Conservation (phyloP, 2,329 filamentous ascomycete species). For the Aspergillus sp. region DNA sequence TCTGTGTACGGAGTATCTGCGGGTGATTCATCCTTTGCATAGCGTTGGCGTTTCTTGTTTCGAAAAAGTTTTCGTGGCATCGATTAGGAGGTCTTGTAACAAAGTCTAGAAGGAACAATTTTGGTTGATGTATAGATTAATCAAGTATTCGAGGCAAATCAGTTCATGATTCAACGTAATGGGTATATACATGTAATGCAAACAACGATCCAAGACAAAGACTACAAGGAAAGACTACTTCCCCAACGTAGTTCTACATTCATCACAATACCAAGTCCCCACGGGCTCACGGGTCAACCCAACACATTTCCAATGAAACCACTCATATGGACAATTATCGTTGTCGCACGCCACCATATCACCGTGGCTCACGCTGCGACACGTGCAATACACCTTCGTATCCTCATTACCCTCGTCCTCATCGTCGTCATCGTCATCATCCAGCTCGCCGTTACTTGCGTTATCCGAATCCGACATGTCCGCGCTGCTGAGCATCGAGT, state of each 20-base stretch:
- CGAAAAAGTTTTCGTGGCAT: conserved; percentile 7
- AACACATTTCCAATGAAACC: conserved; percentile 60
- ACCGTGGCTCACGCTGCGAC: conserved; percentile 56
- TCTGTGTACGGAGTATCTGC: no score
- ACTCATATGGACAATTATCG: conserved; percentile 55
- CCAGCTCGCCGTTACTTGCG: conserved; percentile 26
- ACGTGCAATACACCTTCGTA: conserved; percentile 58
- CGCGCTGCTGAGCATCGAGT: conserved; percentile 46
- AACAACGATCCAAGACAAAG: background rate
- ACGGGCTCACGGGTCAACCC: conserved; percentile 52
- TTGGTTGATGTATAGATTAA: no score
- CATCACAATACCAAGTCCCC: conserved; percentile 50
- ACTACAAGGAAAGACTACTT: conserved; percentile 17
- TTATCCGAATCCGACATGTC: conserved; percentile 42
- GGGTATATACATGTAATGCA: conserved; percentile 14
- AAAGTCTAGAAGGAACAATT: no score
- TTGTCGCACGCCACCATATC: conserved; percentile 64
- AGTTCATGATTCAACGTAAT: conserved; percentile 4
- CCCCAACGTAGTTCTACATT: conserved; percentile 39
- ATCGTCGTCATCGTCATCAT: conserved; percentile 39
- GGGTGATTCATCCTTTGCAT: conserved; percentile 19
- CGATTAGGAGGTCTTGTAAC: background rate
- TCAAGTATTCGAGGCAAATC: background rate
- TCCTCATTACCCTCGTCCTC: conserved; percentile 48
- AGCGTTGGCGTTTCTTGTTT: conserved; percentile 30